Evolutionary conservation across 2,329 filamentous ascomycete species (phyloP).

Genomic region (Trichoderma sp.): DNA sequence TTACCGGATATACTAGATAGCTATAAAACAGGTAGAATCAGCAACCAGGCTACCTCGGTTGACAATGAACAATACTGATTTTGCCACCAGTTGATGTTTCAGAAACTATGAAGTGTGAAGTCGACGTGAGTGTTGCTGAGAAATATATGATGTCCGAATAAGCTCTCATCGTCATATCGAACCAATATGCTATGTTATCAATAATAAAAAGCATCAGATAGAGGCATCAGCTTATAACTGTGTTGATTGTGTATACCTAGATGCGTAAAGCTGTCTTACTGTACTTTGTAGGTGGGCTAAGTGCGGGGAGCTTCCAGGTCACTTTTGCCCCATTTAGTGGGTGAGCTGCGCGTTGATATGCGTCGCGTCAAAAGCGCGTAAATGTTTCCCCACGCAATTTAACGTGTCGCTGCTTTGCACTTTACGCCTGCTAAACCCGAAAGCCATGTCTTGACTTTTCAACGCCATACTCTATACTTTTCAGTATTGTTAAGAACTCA

Average conservation of each 20-base stretch:
- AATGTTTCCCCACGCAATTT: slow-evolving; percentile 37
- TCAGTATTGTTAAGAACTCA: not conserved
- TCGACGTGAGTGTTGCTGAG: not conserved
- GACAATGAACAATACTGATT: slow-evolving; percentile 18
- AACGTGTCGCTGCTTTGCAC: slow-evolving; percentile 27
- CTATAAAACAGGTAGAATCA: slow-evolving; percentile 31
- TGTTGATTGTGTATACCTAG: not conserved
- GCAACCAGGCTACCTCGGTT: slow-evolving; percentile 7
- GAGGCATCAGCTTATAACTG: not conserved
- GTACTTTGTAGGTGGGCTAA: not conserved
- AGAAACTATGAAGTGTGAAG: not conserved
- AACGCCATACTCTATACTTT: not conserved
- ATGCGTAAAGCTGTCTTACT: not conserved
- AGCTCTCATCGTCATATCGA: not conserved
- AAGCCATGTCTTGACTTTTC: slow-evolving; percentile 13
- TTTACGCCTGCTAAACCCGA: not conserved
- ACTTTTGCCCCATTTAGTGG: not conserved
- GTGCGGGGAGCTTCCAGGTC: slow-evolving; percentile 6
- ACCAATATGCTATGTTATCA: not conserved
- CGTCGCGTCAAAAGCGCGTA: slow-evolving; percentile 39
- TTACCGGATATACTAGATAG: slow-evolving; percentile 29
- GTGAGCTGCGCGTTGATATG: slow-evolving; percentile 33
- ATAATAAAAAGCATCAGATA: not conserved
- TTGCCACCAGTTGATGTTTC: slow-evolving; percentile 5
- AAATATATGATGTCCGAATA: not conserved